Evolutionary conservation across 2,329 filamentous ascomycete species (phyloP).

Genomic region (Xylariaceae sp.): DNA sequence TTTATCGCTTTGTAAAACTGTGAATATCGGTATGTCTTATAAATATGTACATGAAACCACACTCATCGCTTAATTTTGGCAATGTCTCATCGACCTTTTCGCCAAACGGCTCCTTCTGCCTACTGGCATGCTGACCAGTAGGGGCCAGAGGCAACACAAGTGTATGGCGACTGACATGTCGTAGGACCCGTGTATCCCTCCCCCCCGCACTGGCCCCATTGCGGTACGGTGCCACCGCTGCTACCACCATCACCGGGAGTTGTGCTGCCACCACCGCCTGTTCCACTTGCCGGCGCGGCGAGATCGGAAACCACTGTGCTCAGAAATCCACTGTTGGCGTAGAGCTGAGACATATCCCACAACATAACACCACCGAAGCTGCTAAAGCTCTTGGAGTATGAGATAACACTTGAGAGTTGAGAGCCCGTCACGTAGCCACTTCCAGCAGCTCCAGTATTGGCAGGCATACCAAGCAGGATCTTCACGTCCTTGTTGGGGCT

Average conservation of each 20-base stretch:
- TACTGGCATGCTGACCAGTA: not conserved
- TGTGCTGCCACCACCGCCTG: not conserved
- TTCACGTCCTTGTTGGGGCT: constrained; percentile 58
- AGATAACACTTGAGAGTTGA: constrained; percentile 48
- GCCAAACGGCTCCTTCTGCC: too few relatives aligned
- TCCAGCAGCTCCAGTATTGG: constrained; percentile 47
- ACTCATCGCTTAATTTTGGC: too few relatives aligned
- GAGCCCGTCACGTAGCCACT: constrained; percentile 47
- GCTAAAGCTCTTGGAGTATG: constrained; percentile 48
- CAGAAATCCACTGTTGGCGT: constrained; percentile 54
- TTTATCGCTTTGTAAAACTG: too few relatives aligned
- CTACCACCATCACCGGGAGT: not conserved
- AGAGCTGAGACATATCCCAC: constrained; percentile 62
- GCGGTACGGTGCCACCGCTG: not conserved
- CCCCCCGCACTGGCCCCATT: not conserved
- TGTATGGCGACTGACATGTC: not conserved
- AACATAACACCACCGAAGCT: constrained; percentile 67
- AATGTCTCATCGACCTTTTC: too few relatives aligned
- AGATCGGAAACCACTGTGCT: constrained; percentile 31
- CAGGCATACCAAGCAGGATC: constrained; percentile 60
- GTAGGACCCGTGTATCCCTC: not conserved
- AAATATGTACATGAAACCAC: too few relatives aligned
- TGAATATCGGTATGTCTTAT: too few relatives aligned
- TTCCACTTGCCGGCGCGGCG: not conserved
- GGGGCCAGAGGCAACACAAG: not conserved